Base-by-base conservation (phyloP, 139 green algal genomes). In the Tetradesmus lagerheimii region DNA sequence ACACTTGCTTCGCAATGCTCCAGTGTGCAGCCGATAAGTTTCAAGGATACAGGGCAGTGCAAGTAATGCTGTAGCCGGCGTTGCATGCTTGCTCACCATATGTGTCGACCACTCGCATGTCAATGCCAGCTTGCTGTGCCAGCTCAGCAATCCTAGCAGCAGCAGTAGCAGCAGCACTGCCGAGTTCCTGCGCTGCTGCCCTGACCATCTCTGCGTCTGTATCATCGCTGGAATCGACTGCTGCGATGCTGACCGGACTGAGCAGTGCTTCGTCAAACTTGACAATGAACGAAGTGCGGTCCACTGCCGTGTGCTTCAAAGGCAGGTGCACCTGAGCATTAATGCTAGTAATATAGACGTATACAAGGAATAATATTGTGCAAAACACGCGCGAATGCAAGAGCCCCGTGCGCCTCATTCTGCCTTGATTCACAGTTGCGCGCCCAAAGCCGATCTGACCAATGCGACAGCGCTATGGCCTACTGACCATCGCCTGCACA, bases 81-180 rank as follows among this genome's bases (percentile, higher is more conserved):
- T n/a, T n/a, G n/a, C n/a, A n/a, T 50, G 43, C 4, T 14, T 50
- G 43, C 50, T 64, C 50, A 64, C 81, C 81, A 47, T 67, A 87
- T 14, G 81, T 34, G 34, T 77, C 34, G 15, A 29, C 62, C n/a
- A 25, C 12, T 16, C 41, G 37, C 23, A 87, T 76, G n/a, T 38
- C 53, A 31, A 87, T 87, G 50, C 50, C 50, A 23, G 81, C 81
- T 14, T 76, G 20, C 8, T 11, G 53, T 50, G 81, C 81, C 31
- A 53, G 12, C 81, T 35, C 27, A 16, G 18, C 64, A 39, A 87
- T 87, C 18, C 81, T 41, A 4, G 62, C 81, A 35, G 81, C 81
- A 35, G 81, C 81, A 37, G 81, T n/a, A 50, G 81, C 81, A 45
- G 81, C 81, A 35, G 81, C 81, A 47, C 18, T 37, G 37, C 14